Evolutionary conservation across 139 green algal species (phyloP), one percentile per base, ranked within the genome.

Genomic region (Eudorina sp.): DNA sequence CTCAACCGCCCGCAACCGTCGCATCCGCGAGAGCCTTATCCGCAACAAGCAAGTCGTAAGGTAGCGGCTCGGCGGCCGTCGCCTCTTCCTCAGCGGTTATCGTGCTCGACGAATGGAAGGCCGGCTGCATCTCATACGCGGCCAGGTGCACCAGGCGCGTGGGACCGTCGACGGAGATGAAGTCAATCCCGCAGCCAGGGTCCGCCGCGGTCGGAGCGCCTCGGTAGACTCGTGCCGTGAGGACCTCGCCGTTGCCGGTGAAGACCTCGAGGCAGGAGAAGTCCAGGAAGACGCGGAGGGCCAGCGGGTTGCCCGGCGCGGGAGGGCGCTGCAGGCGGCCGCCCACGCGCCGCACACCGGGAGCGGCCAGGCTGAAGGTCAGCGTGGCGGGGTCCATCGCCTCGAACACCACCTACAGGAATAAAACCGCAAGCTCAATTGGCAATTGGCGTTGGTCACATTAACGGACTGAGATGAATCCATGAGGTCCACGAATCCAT

Each of bases 211-310:
- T 48, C n/a, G 64, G n/a, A 7, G 13, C 31, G 7, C 96, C 96
- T 0, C 95, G 91, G 84, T 98, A 98, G n/a, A 98, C 92, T 36
- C 96, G 90, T 19, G 96, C 97, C 58, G 89, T 94, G 27, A 98
- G 91, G 68, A 94, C 93, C 89, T 95, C 91, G 38, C 93, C 93
- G 7, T 21, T 86, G 27, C 84, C 91, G 40, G 89, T 91, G 70
- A 94, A 95, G 2, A 96, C 92, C 85, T 98, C 95, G 5, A 97
- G 60, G 53, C 91, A 94, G 43, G 93, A 97, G 88, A 94, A 88
- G 84, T 98, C 96, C 29, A 98, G 70, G 53, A 98, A 83, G 2
- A 98, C 53, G 4, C 96, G 92, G 75, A 98, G 92, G 43, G 85
- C 46, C 53, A 97, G 68, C 0, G 90, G 85, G 21, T 89, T 43